Conservation (phyloP, 2,329 filamentous ascomycete species). For the Talaromyces sp. region DNA sequence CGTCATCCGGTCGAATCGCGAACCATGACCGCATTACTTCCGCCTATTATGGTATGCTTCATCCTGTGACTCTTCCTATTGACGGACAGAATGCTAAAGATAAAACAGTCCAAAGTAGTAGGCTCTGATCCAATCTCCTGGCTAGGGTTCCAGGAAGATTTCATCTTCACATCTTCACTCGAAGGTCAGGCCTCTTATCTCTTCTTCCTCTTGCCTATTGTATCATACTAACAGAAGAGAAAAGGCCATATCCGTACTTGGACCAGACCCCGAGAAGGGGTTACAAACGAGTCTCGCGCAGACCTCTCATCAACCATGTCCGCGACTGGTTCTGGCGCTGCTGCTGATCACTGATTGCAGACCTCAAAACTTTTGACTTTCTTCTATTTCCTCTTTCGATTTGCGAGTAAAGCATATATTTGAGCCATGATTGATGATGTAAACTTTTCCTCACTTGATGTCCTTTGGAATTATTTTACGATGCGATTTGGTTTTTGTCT, state of each 20-base stretch:
- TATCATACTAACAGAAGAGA: constrained; percentile 4
- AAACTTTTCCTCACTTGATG: background rate
- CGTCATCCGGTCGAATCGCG: constrained; percentile 83
- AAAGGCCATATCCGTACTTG: constrained; percentile 72
- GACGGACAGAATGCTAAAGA: background rate
- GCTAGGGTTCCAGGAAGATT: constrained; percentile 89
- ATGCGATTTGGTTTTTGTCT: background rate
- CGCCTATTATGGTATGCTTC: constrained; percentile 75
- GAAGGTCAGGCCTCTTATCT: constrained; percentile 62
- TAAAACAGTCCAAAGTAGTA: constrained; percentile 69
- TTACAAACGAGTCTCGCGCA: constrained; percentile 36
- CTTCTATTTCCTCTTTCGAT: background rate
- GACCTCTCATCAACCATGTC: constrained; percentile 22
- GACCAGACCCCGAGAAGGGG: constrained; percentile 58
- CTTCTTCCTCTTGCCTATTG: constrained; percentile 2
- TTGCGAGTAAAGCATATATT: background rate
- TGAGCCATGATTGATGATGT: background rate
- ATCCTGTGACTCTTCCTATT: background rate
- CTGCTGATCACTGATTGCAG: background rate
- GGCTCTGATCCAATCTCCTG: constrained; percentile 85
- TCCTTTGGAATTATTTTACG: background rate
- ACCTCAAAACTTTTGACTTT: background rate
- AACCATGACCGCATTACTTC: constrained; percentile 76
- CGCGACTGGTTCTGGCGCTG: constrained; percentile 10
- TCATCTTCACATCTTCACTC: constrained; percentile 88